phyloP scores from a whole-genome alignment of 495 filamentous ascomycete genomes.

The Hypoxylon intermedium region DNA sequence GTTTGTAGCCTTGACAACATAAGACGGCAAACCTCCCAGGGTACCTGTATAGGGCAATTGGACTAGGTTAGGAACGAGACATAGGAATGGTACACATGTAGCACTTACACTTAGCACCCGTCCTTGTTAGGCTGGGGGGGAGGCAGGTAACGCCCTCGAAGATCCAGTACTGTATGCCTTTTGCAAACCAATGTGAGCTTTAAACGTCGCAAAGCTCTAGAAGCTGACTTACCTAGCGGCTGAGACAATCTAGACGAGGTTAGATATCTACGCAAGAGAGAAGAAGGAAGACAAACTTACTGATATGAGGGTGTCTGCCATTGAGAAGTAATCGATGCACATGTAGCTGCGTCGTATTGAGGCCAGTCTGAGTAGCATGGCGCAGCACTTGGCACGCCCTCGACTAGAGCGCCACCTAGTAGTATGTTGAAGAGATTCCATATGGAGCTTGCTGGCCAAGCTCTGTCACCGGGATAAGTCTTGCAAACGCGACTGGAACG shows the following conservation, averaged over 20 bases:
- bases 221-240: too few species aligned
- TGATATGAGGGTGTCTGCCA: conserved; percentile 37
- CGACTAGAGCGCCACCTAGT: conserved; percentile 55
- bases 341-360: conserved; percentile 52
- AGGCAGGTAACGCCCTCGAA: conserved; percentile 33
- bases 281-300: conserved; percentile 6
- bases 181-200: too few species aligned
- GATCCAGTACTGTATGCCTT: conserved; percentile 28
- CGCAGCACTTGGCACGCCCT: conserved; percentile 60
- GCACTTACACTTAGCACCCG: conserved; percentile 48
- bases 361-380: conserved; percentile 58
- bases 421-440: conserved; percentile 56
- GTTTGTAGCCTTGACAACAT: conserved; percentile 51
- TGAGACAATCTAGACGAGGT: conserved; percentile 16
- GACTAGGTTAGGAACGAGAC: too few species aligned
- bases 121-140: conserved; percentile 28
- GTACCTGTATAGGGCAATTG: too few species aligned
- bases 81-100: too few species aligned
- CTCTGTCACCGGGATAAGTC: conserved; percentile 54
- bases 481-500: conserved; percentile 49
- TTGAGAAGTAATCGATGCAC: conserved; percentile 42
- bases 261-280: background rate
- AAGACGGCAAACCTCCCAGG: conserved; percentile 59
- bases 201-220: too few species aligned
- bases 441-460: conserved; percentile 50